These are phyloP conservation scores for Solanum stenotomum DNA, from an alignment of 257 asterid species.

Conservation along the genomic window DNA sequence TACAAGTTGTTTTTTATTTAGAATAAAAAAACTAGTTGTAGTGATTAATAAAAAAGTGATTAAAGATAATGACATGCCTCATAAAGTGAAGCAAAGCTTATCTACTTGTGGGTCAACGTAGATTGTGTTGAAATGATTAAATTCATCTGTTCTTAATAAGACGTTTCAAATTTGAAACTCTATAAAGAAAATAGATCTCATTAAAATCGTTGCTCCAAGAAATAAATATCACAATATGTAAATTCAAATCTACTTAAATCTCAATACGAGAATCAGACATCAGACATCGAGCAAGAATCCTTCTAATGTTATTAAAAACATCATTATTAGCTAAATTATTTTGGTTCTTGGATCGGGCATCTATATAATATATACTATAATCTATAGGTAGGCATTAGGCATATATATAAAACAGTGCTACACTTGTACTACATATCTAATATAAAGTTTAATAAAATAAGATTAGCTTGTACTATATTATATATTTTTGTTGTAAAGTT, in stretches of 20 bases:
- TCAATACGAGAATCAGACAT: neutral
- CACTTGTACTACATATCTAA: neutral
- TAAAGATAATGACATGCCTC: neutral
- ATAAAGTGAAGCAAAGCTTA: neutral
- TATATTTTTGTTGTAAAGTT: neutral
- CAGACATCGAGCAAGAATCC: neutral
- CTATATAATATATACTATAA: neutral
- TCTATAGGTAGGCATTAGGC: neutral
- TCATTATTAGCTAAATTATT: neutral
- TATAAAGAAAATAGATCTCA: accelerated
- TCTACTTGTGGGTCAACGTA: neutral
- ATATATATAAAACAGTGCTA: neutral
- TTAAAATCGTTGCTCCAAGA: accelerated
- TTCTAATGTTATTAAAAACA: neutral
- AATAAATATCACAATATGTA: neutral
- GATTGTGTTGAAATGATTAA: neutral
- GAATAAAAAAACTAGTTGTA: neutral
- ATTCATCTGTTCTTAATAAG: accelerated
- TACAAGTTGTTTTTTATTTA: neutral
- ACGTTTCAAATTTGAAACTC: neutral
- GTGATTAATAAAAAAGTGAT: neutral
- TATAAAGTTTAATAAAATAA: neutral
- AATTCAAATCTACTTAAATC: accelerated
- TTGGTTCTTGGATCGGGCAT: neutral
- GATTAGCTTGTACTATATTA: neutral